Evolutionary conservation across 176 grass and related monocot species (phyloP), one percentile per base, ranked within the genome.

Genomic region (Dactylis glomerata): DNA sequence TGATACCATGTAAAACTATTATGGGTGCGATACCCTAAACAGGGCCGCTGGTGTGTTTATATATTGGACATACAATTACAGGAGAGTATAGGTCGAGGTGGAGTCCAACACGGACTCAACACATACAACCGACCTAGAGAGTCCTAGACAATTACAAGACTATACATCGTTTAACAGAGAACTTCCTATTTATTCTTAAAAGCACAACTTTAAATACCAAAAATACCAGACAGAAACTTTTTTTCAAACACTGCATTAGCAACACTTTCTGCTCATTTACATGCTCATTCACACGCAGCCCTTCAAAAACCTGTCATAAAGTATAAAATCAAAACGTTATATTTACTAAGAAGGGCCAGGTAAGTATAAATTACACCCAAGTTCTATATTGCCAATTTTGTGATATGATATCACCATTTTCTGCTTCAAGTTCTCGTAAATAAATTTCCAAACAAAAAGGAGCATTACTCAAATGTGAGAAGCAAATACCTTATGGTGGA

Each of bases 401-500:
- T 11, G 9, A 22, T 16, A 68, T 9, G 19, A 22, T 37, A 67
- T n/a, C 7, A 56, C 51, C 45, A 32, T 19, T 46, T 42, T 38
- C 57, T 22, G 44, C 45, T 34, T n/a, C 4, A 20, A 28, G 31
- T 65, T 73, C 28, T 79, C 42, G n/a, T 13, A 36, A 65, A 14
- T 6, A 81, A 55, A 27, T 33, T 65, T 80, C 41, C 19, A 0
- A 28, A 89, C 30, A 56, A 46, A 73, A 34, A 8, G 1, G 1
- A 20, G 62, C 7, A 54, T 27, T 22, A 36, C 0, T 42, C 47
- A 82, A 73, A 50, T 80, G 56, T 76, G 2, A 47, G 24, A 57
- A 34, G 45, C 14, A 86, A 65, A 33, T 88, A 97, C 95, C 92
- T 93, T 84, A 67, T n/a, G n/a, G n/a, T n/a, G n/a, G n/a, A n/a